A percentile compares a stretch with the other conserved stretches of the same genome.
Evolutionary conservation across 768 basidiomycete species (phyloP).

Genomic region (Daedalea quercina): DNA sequence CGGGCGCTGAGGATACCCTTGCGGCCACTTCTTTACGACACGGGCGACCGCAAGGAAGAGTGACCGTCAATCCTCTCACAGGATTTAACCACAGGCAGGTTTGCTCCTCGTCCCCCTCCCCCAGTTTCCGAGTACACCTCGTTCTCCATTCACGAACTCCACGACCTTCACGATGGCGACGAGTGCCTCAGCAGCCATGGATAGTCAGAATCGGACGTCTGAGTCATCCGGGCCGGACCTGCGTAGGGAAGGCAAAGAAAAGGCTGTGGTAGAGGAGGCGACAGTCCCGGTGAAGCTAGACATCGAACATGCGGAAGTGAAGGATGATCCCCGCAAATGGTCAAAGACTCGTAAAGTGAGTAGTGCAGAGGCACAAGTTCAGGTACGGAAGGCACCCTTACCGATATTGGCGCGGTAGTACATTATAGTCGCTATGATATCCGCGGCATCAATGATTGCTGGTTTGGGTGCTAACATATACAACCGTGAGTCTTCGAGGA

Average conservation of each 20-base stretch:
- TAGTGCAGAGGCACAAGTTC: neutral
- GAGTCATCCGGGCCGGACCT: neutral
- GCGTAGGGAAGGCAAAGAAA: too few species aligned
- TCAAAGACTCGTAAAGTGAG: slow-evolving; percentile 20
- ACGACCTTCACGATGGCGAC: neutral
- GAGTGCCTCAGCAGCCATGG: neutral
- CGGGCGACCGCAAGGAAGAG: neutral
- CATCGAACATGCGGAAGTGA: slow-evolving; percentile 22
- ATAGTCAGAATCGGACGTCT: neutral
- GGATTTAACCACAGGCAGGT: too few species aligned
- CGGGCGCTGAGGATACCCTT: neutral
- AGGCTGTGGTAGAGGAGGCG: neutral
- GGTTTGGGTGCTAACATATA: slow-evolving; percentile 55
- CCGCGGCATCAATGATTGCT: slow-evolving; percentile 49
- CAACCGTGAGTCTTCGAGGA: slow-evolving; percentile 42
- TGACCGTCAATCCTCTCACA: neutral
- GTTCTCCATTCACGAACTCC: neutral
- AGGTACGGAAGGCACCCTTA: too few species aligned
- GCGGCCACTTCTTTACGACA: neutral
- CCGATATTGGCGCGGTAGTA: slow-evolving; percentile 11
- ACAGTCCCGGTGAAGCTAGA: slow-evolving; percentile 7
- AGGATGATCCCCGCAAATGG: slow-evolving; percentile 22
- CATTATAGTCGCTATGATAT: slow-evolving; percentile 38
- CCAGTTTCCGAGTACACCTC: neutral
- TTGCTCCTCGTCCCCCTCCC: neutral